phyloP scores from a whole-genome alignment of 2,329 filamentous ascomycete genomes.

The Fusarium subtropicale region DNA sequence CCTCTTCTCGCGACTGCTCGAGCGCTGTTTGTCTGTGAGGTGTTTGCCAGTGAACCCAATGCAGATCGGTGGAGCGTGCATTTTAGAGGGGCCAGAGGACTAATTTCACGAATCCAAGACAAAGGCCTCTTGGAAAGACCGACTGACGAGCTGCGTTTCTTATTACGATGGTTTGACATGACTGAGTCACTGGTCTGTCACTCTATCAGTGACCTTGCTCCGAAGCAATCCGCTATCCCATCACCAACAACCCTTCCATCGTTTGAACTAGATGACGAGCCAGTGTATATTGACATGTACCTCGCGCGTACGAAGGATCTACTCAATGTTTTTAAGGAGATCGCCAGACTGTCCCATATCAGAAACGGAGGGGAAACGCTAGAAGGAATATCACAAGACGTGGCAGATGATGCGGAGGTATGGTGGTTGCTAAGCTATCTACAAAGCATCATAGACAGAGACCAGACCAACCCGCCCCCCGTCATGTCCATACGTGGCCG shows the following conservation, averaged over 20 bases:
- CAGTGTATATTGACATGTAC: constrained; percentile 37
- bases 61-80: constrained; percentile 38
- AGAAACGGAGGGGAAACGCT: not conserved
- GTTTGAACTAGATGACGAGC: constrained; percentile 9
- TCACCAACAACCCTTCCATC: constrained; percentile 29
- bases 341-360: constrained; percentile 12
- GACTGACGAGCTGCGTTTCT: constrained; percentile 27
- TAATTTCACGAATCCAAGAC: constrained; percentile 26
- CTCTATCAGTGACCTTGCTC: constrained; percentile 25
- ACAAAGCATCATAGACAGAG: constrained; percentile 26
- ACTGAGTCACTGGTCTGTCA: constrained; percentile 37
- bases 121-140: constrained; percentile 21
- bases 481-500: constrained; percentile 28
- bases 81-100: constrained; percentile 29
- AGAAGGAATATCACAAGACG: not conserved
- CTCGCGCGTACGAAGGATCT: constrained; percentile 32
- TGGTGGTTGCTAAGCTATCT: constrained; percentile 31
- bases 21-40: constrained; percentile 35
- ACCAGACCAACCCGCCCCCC: constrained; percentile 18
- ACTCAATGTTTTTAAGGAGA: constrained; percentile 32
- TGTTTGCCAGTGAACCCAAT: constrained; percentile 33
- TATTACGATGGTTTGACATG: constrained; percentile 38
- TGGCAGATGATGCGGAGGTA: constrained; percentile 5
- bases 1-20: constrained; percentile 26
- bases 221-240: constrained; percentile 23